Percentiles rank a stretch among this genome's conserved stretches.
Conservation (phyloP, 1,284 basidiomycete species). For the Ceratobasidium sp. region DNA sequence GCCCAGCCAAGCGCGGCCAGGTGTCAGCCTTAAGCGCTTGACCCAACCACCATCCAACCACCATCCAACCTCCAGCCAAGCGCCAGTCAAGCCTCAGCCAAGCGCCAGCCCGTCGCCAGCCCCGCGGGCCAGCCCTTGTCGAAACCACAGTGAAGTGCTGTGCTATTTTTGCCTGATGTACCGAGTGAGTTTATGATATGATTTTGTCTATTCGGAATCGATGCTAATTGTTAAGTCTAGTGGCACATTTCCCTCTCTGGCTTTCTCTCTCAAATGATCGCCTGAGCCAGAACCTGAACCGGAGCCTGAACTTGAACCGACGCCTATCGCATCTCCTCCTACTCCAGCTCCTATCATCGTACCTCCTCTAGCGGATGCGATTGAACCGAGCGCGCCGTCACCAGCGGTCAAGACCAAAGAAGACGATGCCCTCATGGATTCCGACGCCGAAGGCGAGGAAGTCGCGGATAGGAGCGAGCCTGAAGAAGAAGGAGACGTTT, state of each 20-base stretch:
- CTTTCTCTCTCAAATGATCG: not conserved
- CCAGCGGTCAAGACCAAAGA: slow-evolving; percentile 29
- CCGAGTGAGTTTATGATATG: too few relatives aligned
- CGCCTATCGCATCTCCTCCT: not conserved
- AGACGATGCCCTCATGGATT: slow-evolving; percentile 9
- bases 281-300: slow-evolving; percentile 13
- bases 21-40: too few relatives aligned
- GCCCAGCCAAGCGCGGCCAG: too few relatives aligned
- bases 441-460: not conserved
- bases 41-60: too few relatives aligned
- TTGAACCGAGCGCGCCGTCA: not conserved
- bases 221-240: too few relatives aligned
- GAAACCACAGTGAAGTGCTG: too few relatives aligned
- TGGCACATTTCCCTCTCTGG: slow-evolving; percentile 17
- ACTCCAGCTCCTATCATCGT: not conserved
- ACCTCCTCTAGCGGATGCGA: not conserved
- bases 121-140: too few relatives aligned
- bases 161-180: too few relatives aligned
- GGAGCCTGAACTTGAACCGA: not conserved
- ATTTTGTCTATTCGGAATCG: too few relatives aligned
- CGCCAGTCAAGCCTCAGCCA: too few relatives aligned
- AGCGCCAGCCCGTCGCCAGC: too few relatives aligned
- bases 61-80: too few relatives aligned
- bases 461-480: not conserved
- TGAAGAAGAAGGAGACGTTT: not conserved